Evolutionary conservation across 306 rosid species (phyloP).

Genomic region (Sindora glabra): DNA sequence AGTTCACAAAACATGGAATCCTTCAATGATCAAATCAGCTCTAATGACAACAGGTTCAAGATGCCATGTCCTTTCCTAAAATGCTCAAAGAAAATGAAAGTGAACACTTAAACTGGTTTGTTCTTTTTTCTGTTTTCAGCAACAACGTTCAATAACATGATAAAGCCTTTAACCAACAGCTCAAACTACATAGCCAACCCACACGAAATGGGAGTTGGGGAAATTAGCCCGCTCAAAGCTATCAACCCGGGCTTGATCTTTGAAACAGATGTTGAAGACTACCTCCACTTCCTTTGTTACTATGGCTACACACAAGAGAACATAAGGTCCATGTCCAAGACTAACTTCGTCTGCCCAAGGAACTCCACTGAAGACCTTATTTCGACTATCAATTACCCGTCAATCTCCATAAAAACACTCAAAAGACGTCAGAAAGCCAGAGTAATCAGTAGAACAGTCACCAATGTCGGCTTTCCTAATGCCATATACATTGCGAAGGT

Average conservation of each 20-base stretch:
- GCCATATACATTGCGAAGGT: constrained; percentile 65
- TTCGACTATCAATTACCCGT: constrained; percentile 77
- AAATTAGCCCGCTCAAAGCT: constrained; percentile 70
- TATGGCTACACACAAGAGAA: constrained; percentile 55
- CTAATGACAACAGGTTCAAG: constrained; percentile 84
- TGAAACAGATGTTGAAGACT: constrained; percentile 43
- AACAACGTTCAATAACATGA: constrained; percentile 53
- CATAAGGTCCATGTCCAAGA: constrained; percentile 50
- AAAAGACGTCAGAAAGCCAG: constrained; percentile 25
- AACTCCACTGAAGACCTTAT: constrained; percentile 57
- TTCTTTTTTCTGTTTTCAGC: constrained; percentile 43
- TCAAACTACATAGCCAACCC: constrained; percentile 48
- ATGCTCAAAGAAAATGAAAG: neutral
- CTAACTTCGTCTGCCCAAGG: constrained; percentile 61
- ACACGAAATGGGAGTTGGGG: constrained; percentile 86
- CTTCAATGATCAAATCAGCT: constrained; percentile 89
- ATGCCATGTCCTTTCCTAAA: neutral
- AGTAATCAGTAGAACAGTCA: constrained; percentile 56
- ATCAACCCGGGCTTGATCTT: constrained; percentile 82
- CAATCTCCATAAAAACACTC: constrained; percentile 60
- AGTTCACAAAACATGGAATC: constrained; percentile 49
- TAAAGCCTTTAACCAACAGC: constrained; percentile 62
- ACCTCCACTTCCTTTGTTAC: constrained; percentile 70
- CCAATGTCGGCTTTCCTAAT: constrained; percentile 64
- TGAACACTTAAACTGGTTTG: neutral